Base-by-base conservation (phyloP, 495 filamentous ascomycete species). In the Astrothelium subdiscretum region DNA sequence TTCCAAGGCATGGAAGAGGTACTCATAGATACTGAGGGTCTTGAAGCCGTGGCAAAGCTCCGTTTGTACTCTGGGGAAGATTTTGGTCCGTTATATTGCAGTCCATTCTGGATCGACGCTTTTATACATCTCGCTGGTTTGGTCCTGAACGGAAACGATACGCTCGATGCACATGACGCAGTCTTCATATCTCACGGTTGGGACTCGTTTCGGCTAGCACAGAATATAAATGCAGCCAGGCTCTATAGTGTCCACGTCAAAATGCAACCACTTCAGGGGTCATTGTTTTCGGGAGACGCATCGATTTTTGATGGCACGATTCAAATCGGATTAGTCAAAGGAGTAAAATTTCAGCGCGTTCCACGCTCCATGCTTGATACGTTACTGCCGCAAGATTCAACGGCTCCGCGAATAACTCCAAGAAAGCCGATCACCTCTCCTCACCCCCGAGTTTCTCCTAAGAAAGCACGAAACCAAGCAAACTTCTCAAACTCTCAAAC, bases 11-110 rank as follows among this genome's bases (percentile, higher is more conserved):
- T 67, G 32, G 40, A 62, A 48, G 63, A 68, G 51, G 66, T 42
- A 12, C 40, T 38, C 26, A 38, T 69, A 3, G 59, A 40, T n/a
- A 51, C 29, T 20, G 54, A 64, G 44, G 65, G 61, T 59, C 48
- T 43, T 6, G 67, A 69, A 24, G 87, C 88, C 31, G 88, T 85
- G 31, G 67, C 67, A 13, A 20, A 40, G 0, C 48, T 65, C 31
- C 35, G 48, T 15, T 42, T 69, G n/a, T n/a, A 22, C 20, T 52
- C 54, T n/a, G 20, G 11, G 8, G 43, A 63, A 20, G 42, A 59
- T 18, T 59, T 48, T 40, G 42, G 18, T 1, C 67, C 67, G 32
- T 61, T 59, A 3, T 62, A 32, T 52, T n/a, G n/a, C n/a, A 65
- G 58, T 26, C 67, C 67, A 1, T 67, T 59, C 59, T 54, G 32